Evolutionary conservation across 352 stramenopile species (phyloP), one percentile per base, ranked within the genome.

Genomic region (Phytophthora sp.): DNA sequence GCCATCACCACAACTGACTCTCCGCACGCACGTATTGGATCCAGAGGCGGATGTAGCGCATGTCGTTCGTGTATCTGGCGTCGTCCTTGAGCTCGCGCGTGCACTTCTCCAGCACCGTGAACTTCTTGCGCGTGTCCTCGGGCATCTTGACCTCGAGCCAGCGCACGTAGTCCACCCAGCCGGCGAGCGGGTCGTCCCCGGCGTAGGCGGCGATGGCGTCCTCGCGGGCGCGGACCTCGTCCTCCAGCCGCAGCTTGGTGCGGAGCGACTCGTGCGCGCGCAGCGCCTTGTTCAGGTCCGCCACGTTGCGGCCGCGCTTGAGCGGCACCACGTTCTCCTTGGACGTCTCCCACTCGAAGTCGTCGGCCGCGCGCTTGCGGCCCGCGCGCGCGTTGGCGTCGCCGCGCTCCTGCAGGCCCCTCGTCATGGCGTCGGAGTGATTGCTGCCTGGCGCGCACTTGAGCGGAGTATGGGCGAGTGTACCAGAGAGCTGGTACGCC

Each of bases 311-410:
- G 4, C 87, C 87, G 24, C 84, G 69, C 54, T 91, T 89, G 38
- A 96, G 67, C 37, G 87, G 87, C 75, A 92, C 79, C n/a, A 96
- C 84, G 60, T 96, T 96, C 65, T 96, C 87, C 58, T 96, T 96
- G 28, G 84, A 86, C 61, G 71, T 79, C 66, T 96, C 87, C 87
- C 87, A 96, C 72, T 87, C 80, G 59, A 92, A 95, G 37, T 77
- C 74, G 46, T 78, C 66, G 10, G 44, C 37, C 43, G 71, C 73
- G 53, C 74, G 74, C 70, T 82, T 82, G 17, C 54, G 62, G 23
- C 41, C 55, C 4, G 17, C 32, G 17, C 61, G 42, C 2, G 5
- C 44, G 41, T 28, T n/a, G 5, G 18, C 17, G 6, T 17, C 23
- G 21, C 35, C 9, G 35, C n/a, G n/a, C n/a, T 34, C 45, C 34